A percentile compares a stretch with the other conserved stretches of the same genome.
Evolutionary conservation across 2,329 filamentous ascomycete genomes (phyloP).

Genomic region (Diatrype stigma): DNA sequence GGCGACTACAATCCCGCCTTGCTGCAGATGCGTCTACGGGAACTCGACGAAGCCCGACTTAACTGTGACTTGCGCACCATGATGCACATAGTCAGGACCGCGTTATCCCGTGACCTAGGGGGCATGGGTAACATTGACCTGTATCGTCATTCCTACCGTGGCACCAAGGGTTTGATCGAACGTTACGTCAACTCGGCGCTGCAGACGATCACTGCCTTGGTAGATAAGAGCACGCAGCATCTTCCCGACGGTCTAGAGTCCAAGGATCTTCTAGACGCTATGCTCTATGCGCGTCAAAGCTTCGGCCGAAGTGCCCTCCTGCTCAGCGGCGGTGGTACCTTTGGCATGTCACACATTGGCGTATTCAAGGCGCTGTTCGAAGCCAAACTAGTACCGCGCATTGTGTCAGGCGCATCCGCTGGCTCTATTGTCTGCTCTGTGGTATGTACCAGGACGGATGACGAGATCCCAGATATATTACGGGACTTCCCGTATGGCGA

Average conservation of each 20-base stretch:
- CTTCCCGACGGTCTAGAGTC: slow-evolving; percentile 53
- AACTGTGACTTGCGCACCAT: slow-evolving; percentile 71
- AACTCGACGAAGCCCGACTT: slow-evolving; percentile 70
- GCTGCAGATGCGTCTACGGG: slow-evolving; percentile 63
- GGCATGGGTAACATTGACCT: slow-evolving; percentile 80
- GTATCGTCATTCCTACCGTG: slow-evolving; percentile 79
- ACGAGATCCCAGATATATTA: slow-evolving; percentile 69
- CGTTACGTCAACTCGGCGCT: slow-evolving; percentile 78
- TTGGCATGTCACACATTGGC: slow-evolving; percentile 89
- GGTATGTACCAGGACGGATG: slow-evolving; percentile 72
- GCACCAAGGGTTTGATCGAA: slow-evolving; percentile 84
- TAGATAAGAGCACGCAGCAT: slow-evolving; percentile 53
- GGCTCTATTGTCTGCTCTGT: slow-evolving; percentile 83
- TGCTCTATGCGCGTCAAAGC: slow-evolving; percentile 69
- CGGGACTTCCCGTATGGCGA: slow-evolving; percentile 74
- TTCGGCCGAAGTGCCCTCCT: slow-evolving; percentile 82
- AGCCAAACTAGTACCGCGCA: slow-evolving; percentile 70
- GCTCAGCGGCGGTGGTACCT: slow-evolving; percentile 80
- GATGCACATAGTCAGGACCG: slow-evolving; percentile 76
- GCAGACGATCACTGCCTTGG: slow-evolving; percentile 66
- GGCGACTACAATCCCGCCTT: slow-evolving; percentile 68
- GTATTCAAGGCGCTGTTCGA: slow-evolving; percentile 80
- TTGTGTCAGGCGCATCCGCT: slow-evolving; percentile 83
- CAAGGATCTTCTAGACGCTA: slow-evolving; percentile 59
- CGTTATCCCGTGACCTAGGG: slow-evolving; percentile 74